Evolutionary conservation across 305 asterid species (phyloP).

Genomic region (Coffea humblotiana): DNA sequence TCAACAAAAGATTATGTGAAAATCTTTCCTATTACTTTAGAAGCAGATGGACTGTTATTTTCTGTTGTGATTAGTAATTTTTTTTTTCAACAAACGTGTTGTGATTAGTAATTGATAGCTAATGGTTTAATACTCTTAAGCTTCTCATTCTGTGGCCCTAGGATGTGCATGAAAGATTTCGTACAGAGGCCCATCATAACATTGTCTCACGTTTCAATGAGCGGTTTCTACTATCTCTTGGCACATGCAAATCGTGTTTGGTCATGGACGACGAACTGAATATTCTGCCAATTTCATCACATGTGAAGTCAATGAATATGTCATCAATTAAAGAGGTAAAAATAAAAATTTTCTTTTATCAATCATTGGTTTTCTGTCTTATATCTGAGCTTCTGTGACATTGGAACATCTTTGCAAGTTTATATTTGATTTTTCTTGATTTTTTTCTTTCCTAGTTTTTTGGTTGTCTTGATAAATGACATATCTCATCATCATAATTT

Average conservation of each 20-base stretch:
- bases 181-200: conserved; percentile 74
- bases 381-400: not conserved
- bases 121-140: too few relatives aligned
- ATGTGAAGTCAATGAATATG: conserved; percentile 54
- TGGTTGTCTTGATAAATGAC: not conserved
- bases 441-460: not conserved
- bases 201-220: conserved; percentile 73
- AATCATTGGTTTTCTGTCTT: not conserved
- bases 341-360: not conserved
- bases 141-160: not conserved
- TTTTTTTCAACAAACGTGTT: too few relatives aligned
- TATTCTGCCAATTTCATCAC: conserved; percentile 82
- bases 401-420: not conserved
- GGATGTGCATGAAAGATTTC: conserved; percentile 86
- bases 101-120: too few relatives aligned
- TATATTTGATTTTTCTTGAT: not conserved
- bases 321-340: conserved; percentile 55
- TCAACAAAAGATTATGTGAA: too few relatives aligned
- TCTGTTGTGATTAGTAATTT: too few relatives aligned
- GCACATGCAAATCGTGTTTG: conserved; percentile 75
- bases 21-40: too few relatives aligned
- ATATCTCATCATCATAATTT: not conserved
- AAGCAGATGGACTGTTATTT: too few relatives aligned
- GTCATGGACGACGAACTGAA: conserved; percentile 85
- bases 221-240: conserved; percentile 77